A percentile compares a stretch with the other conserved stretches of the same genome.
Conservation (phyloP, 2,329 filamentous ascomycete genomes). For the Trichoderma sp. region DNA sequence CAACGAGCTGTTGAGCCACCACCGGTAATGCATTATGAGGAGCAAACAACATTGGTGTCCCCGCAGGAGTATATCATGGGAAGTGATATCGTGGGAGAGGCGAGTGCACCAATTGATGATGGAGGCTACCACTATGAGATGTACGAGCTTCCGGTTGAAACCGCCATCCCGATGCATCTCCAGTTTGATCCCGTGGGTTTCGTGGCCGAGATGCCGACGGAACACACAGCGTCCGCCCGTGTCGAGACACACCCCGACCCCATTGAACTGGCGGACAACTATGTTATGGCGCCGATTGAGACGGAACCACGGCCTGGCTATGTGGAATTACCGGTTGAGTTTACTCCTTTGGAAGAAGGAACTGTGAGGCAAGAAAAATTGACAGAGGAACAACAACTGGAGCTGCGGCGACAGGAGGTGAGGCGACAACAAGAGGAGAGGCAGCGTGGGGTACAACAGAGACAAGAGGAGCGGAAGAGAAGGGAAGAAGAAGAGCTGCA, state of each 20-base stretch:
- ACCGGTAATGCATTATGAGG: background rate
- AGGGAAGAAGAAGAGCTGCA: background rate
- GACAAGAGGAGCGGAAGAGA: background rate
- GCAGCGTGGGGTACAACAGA: background rate
- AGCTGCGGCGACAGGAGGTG: slow-evolving; percentile 7
- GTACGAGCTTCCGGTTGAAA: slow-evolving; percentile 35
- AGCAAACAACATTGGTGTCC: background rate
- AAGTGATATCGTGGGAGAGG: slow-evolving; percentile 9
- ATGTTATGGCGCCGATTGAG: slow-evolving; percentile 40
- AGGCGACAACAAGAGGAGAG: slow-evolving; percentile 5
- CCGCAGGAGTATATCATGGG: slow-evolving; percentile 23
- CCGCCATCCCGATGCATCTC: slow-evolving; percentile 26
- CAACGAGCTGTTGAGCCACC: slow-evolving; percentile 1
- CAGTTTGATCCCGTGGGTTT: slow-evolving; percentile 45
- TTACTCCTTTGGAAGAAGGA: slow-evolving; percentile 33
- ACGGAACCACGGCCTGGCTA: slow-evolving; percentile 31
- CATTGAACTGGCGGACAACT: slow-evolving; percentile 47
- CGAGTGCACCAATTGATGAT: slow-evolving; percentile 8
- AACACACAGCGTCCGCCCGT: slow-evolving; percentile 42
- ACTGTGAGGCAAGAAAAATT: slow-evolving; percentile 24
- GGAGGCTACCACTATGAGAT: slow-evolving; percentile 21
- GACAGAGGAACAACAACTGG: slow-evolving; percentile 21
- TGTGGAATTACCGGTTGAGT: slow-evolving; percentile 43
- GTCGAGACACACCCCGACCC: slow-evolving; percentile 48
- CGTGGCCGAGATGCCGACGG: slow-evolving; percentile 51